These are phyloP conservation scores for Thelephora terrestris DNA, from an alignment of 1,284 basidiomycete genomes.

Conservation along the genomic window DNA sequence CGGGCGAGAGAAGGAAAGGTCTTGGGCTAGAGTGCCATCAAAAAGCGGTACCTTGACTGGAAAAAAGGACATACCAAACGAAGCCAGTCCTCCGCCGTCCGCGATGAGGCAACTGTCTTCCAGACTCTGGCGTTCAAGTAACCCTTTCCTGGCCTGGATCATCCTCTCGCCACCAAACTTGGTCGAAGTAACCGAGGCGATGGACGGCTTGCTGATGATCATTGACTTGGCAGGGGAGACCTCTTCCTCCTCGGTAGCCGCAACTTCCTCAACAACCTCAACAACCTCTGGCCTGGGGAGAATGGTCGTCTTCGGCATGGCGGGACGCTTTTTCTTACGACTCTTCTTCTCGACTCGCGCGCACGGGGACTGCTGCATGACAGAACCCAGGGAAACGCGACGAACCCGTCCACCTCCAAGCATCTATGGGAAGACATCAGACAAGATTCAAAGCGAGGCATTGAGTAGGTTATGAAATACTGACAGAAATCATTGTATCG, in stretches of 20 bases:
- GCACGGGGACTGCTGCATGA: constrained; percentile 64
- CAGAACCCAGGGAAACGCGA: constrained; percentile 51
- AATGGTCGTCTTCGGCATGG: constrained; percentile 17
- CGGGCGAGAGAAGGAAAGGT: constrained; percentile 33
- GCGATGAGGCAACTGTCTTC: constrained; percentile 54
- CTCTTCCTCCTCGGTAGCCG: constrained; percentile 7
- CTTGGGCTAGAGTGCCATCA: neutral
- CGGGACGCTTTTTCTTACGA: constrained; percentile 30
- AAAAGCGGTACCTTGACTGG: neutral
- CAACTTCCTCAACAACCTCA: constrained; percentile 20
- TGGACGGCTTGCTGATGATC: constrained; percentile 49
- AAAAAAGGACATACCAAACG: constrained; percentile 34
- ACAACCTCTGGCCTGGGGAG: constrained; percentile 26
- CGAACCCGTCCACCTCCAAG: constrained; percentile 65
- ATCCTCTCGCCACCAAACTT: constrained; percentile 59
- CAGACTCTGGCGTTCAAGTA: constrained; percentile 54
- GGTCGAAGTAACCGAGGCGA: constrained; percentile 47
- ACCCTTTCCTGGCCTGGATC: constrained; percentile 49
- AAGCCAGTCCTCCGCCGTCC: constrained; percentile 50
- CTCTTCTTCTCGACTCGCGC: constrained; percentile 43
- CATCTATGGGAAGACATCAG: constrained; percentile 39
- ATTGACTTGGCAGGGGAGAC: constrained; percentile 28
- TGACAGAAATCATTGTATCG: constrained; percentile 71
- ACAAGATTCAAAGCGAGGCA: constrained; percentile 2
- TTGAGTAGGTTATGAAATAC: constrained; percentile 17